Base-by-base conservation (phyloP, 2,329 filamentous ascomycete species). In the Dothistroma septosporum region DNA sequence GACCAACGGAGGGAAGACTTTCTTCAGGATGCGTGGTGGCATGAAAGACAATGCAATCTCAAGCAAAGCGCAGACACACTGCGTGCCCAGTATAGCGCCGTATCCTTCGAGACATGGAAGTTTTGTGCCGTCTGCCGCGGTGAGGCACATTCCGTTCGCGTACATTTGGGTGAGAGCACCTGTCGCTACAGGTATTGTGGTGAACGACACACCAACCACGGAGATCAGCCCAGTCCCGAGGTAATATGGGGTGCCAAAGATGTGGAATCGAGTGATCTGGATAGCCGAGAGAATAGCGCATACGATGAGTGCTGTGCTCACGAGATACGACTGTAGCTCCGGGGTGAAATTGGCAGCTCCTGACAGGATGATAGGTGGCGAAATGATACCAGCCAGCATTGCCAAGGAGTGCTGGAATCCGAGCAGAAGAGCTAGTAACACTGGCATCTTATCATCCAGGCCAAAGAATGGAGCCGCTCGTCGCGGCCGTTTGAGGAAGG, bases 81-180 rank as follows among this genome's bases (percentile, higher is more conserved):
- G 73, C 0, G 90, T 92, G 16, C 89, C 90, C 19, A 93, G 78
- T 52, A 93, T 80, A 1, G 86, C 85, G 2, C 90, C 90, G 73
- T 92, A 93, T 1, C 87, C 90, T 53, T 88, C 81, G 0, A 89
- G 90, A 65, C 90, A 93, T 1, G 89, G 87, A 0, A 92, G 79
- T 47, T 79, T 82, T n/a, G 80, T 86, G 44, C 89, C 89, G 55
- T 85, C 80, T 0, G 79, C 79, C 58, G 81, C 84, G 0, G 74
- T 73, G 0, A 85, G 85, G 64, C 86, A 89, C 64, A 82, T 88
- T 4, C 90, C 90, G 60, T 87, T 89, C 53, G 78, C 78, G 72
- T 93, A 93, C 88, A 92, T 93, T 71, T 93, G 89, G 1, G 79
- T 73, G 47, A 94, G 83, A 4, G 86, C 88, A 52, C 89, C 88